Percentiles rank a stretch among this genome's conserved stretches.
These are phyloP conservation scores for Brassica rapa DNA, from an alignment of 345 rosid genomes.

Conservation along the genomic window DNA sequence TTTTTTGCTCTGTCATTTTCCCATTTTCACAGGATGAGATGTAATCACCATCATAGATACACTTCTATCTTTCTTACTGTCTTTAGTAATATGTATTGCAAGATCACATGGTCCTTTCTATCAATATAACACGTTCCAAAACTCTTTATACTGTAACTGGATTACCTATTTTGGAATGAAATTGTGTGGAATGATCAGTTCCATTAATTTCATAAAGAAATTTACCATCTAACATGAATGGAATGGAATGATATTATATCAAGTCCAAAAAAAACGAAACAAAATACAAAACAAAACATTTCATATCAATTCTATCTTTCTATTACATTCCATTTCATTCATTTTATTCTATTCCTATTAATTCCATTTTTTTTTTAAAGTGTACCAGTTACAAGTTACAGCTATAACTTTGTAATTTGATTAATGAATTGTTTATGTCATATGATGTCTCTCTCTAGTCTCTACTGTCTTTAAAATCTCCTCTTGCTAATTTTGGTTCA, in stretches of 20 bases:
- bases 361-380: too few species aligned
- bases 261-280: too few species aligned
- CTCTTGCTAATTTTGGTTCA: background rate
- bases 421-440: background rate
- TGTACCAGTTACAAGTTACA: too few species aligned
- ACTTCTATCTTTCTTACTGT: background rate
- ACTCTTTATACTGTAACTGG: background rate
- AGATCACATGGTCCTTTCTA: slow-evolving; percentile 1
- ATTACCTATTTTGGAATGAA: too few species aligned
- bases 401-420: slow-evolving; percentile 8
- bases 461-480: background rate
- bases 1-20: background rate
- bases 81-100: slow-evolving; percentile 20
- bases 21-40: slow-evolving; percentile 29
- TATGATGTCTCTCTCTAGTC: slow-evolving; percentile 7
- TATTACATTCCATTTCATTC: too few species aligned
- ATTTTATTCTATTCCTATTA: too few species aligned
- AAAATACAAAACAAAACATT: too few species aligned
- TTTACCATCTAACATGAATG: too few species aligned
- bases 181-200: too few species aligned
- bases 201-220: too few species aligned
- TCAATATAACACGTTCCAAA: slow-evolving; percentile 30
- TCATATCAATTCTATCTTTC: too few species aligned
- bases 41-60: slow-evolving; percentile 16
- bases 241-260: too few species aligned